Evolutionary conservation across 352 stramenopile species (phyloP).

Genomic region (Blastocystis sp.): DNA sequence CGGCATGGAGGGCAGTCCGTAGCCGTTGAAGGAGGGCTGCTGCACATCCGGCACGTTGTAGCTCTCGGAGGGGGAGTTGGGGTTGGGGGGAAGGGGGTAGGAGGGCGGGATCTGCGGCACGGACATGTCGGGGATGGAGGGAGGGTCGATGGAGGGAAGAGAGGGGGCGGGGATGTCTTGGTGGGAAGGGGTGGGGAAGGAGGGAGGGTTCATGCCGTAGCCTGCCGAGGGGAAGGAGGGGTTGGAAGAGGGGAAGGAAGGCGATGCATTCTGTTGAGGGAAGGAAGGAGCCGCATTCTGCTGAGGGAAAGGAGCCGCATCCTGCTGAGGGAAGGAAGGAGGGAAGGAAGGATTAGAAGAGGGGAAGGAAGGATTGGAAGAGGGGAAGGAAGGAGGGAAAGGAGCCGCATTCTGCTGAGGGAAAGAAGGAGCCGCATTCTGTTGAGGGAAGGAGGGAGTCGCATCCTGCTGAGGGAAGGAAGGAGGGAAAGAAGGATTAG

Average conservation of each 20-base stretch:
- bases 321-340: background rate
- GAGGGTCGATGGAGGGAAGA: background rate
- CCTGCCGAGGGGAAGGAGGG: background rate
- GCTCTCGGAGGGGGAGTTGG: background rate
- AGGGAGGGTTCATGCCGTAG: background rate
- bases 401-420: background rate
- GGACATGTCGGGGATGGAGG: background rate
- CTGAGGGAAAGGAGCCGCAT: background rate
- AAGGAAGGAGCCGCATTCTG: background rate
- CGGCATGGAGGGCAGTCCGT: too few relatives aligned
- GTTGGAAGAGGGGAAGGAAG: background rate
- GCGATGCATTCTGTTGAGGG: too few relatives aligned
- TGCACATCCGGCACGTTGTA: background rate
- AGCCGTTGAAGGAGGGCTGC: background rate
- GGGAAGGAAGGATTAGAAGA: background rate
- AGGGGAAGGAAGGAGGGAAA: background rate
- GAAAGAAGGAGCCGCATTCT: background rate
- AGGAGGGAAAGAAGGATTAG: background rate
- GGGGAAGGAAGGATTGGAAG: background rate
- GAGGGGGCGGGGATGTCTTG: background rate
- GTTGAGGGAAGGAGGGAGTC: background rate
- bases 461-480: background rate
- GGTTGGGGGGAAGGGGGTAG: background rate
- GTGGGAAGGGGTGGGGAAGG: background rate
- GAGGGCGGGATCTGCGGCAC: background rate